Conservation (phyloP, 352 stramenopile genomes). For the Pythium brachiatum region DNA sequence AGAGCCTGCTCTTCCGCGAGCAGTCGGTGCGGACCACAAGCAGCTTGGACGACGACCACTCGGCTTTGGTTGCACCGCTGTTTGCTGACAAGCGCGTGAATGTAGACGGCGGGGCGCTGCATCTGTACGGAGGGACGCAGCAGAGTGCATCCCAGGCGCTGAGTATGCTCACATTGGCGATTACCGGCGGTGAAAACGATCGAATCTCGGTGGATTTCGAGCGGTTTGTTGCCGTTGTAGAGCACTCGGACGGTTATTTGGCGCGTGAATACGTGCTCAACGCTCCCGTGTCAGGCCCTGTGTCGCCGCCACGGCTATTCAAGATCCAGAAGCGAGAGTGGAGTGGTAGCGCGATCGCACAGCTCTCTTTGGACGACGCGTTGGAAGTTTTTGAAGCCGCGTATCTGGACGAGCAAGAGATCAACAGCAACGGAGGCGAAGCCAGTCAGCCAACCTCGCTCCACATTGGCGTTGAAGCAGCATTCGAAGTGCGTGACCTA, state of each 20-base stretch:
- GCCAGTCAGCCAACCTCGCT: not conserved
- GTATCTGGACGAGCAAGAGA: slow-evolving; percentile 23
- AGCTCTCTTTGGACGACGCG: slow-evolving; percentile 26
- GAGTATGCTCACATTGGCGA: slow-evolving; percentile 15
- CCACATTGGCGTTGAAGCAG: slow-evolving; percentile 13
- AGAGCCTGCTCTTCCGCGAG: slow-evolving; percentile 22
- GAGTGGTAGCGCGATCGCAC: slow-evolving; percentile 14
- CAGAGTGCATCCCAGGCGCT: slow-evolving; percentile 18
- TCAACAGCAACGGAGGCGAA: slow-evolving; percentile 8
- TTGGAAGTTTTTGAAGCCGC: slow-evolving; percentile 21
- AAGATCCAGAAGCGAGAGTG: slow-evolving; percentile 21
- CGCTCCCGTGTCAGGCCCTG: not conserved
- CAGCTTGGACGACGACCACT: not conserved
- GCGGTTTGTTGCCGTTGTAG: slow-evolving; percentile 16
- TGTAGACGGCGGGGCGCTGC: slow-evolving; percentile 17
- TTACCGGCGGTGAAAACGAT: slow-evolving; percentile 3
- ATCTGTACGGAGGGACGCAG: slow-evolving; percentile 12
- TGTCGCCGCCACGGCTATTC: not conserved
- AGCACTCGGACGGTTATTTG: slow-evolving; percentile 20
- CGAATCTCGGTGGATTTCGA: slow-evolving; percentile 4
- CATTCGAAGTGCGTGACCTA: slow-evolving; percentile 23
- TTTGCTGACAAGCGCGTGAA: slow-evolving; percentile 15
- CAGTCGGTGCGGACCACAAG: not conserved
- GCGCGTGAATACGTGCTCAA: slow-evolving; percentile 12
- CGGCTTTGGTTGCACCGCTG: not conserved